Conservation (phyloP, 129 eudicot species). For the Lonicera japonica region DNA sequence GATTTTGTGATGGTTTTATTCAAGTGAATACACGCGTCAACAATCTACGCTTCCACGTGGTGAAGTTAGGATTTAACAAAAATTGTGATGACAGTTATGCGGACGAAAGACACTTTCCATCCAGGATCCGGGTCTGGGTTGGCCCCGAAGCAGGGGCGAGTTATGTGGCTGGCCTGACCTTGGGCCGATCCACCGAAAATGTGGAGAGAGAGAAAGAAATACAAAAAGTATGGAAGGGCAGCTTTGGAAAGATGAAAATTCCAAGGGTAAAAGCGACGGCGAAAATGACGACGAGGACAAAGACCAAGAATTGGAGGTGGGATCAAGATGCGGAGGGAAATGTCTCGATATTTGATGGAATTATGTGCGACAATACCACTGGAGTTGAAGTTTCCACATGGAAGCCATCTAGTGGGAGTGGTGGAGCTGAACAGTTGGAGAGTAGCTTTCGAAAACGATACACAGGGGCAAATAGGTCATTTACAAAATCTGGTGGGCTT, state of each 20-base stretch:
- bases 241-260: conserved; percentile 47
- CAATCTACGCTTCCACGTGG: conserved; percentile 69
- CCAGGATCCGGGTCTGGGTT: conserved; percentile 67
- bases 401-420: conserved; percentile 33
- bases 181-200: conserved; percentile 66
- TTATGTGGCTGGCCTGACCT: conserved; percentile 57
- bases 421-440: conserved; percentile 13
- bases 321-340: conserved; percentile 89
- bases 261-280: conserved; percentile 64
- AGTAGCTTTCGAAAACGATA: conserved; percentile 49
- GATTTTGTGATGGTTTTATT: conserved; percentile 36
- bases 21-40: conserved; percentile 70
- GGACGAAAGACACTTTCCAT: conserved; percentile 77
- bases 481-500: conserved; percentile 60
- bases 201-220: conserved; percentile 52
- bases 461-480: conserved; percentile 49
- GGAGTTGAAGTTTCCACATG: conserved; percentile 60
- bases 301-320: conserved; percentile 74
- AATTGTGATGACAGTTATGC: conserved; percentile 23
- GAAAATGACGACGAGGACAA: conserved; percentile 51
- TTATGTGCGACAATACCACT: conserved; percentile 56
- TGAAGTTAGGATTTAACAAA: conserved; percentile 56
- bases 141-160: conserved; percentile 84
- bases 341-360: conserved; percentile 47
- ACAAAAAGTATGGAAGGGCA: conserved; percentile 60